phyloP scores from a whole-genome alignment of 1,284 basidiomycete species.

The Irpex lacteus region DNA sequence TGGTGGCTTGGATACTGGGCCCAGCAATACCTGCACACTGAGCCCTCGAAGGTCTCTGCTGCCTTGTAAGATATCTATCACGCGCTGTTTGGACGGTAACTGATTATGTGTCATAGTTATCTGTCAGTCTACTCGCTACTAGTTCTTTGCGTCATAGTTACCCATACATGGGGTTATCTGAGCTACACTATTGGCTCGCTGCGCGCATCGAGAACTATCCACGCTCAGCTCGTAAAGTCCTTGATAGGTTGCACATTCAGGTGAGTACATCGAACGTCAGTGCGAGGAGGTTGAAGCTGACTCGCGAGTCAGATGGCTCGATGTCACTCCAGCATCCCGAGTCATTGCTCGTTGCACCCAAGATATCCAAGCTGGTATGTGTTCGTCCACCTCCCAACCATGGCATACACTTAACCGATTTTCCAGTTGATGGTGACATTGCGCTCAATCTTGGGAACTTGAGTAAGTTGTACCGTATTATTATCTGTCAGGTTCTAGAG shows the following conservation, averaged over 20 bases:
- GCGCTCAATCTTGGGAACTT: conserved; percentile 19
- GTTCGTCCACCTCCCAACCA: conserved; percentile 11
- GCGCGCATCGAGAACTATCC: conserved; percentile 56
- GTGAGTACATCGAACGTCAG: conserved; percentile 14
- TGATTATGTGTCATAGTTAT: conserved; percentile 5
- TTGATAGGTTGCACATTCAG: conserved; percentile 56
- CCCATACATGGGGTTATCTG: neutral
- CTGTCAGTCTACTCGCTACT: conserved; percentile 9
- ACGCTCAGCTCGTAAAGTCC: conserved; percentile 48
- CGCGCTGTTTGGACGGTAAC: neutral
- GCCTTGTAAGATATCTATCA: conserved; percentile 24
- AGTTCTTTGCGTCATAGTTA: conserved; percentile 3
- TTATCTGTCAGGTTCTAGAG: neutral
- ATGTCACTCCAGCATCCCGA: conserved; percentile 52
- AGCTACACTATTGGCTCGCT: conserved; percentile 34
- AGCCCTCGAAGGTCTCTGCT: conserved; percentile 26
- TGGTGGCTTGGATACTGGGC: conserved; percentile 28
- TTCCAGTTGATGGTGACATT: conserved; percentile 25
- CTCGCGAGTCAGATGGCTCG: conserved; percentile 19
- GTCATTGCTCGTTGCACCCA: conserved; percentile 54
- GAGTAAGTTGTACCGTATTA: conserved; percentile 18
- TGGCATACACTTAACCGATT: conserved; percentile 35
- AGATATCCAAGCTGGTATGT: conserved; percentile 41
- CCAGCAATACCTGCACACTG: conserved; percentile 27
- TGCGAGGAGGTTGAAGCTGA: neutral